Evolutionary conservation across 2,329 filamentous ascomycete species (phyloP).

Genomic region (Chaetomium olivaceum): DNA sequence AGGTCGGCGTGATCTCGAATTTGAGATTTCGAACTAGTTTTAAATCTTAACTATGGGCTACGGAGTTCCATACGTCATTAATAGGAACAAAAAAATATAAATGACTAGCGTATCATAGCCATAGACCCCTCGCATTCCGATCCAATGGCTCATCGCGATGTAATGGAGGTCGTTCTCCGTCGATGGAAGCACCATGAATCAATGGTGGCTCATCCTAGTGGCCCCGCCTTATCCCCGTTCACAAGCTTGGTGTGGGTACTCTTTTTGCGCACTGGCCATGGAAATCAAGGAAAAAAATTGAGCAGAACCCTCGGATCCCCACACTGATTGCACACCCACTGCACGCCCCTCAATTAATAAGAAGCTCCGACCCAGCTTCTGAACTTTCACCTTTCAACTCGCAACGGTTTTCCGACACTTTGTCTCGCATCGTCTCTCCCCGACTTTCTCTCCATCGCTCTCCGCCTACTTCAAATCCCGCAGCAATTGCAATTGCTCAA

Average conservation of each 20-base stretch:
- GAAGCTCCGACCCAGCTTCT: slow-evolving; percentile 22
- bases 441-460: background rate
- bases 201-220: background rate
- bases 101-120: background rate
- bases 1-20: background rate
- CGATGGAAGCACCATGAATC: background rate
- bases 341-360: slow-evolving; percentile 32
- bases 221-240: slow-evolving; percentile 6
- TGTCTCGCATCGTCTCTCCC: slow-evolving; percentile 15
- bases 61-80: background rate
- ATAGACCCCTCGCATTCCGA: background rate
- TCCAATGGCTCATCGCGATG: background rate
- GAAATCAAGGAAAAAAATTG: slow-evolving; percentile 31
- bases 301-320: slow-evolving; percentile 32
- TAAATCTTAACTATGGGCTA: background rate
- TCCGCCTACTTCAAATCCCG: background rate
- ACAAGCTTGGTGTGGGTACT: slow-evolving; percentile 3
- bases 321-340: slow-evolving; percentile 24
- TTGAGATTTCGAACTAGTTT: background rate
- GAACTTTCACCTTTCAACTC: slow-evolving; percentile 20
- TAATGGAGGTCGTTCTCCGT: background rate
- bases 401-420: slow-evolving; percentile 7
- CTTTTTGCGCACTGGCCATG: slow-evolving; percentile 27
- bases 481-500: slow-evolving; percentile 9
- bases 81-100: background rate